These are phyloP conservation scores for Calonectria naviculata DNA, from an alignment of 2,329 filamentous ascomycete genomes.

Conservation along the genomic window DNA sequence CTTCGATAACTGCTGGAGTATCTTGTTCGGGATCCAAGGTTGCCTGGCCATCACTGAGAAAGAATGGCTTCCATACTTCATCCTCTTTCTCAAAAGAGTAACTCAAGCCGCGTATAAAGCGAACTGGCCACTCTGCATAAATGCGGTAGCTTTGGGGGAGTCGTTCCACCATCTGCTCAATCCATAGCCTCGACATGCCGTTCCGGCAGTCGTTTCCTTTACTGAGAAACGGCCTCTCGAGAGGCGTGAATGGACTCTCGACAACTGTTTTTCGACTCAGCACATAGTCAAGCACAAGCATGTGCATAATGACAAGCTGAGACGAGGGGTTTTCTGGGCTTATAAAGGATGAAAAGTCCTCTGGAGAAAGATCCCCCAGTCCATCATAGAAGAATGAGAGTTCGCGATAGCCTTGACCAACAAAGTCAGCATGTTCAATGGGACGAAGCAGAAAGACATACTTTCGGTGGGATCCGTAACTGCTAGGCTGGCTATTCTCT, in stretches of 20 bases:
- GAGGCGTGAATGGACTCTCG: neutral
- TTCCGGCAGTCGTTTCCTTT: conserved; percentile 36
- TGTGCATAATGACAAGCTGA: conserved; percentile 51
- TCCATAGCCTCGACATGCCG: conserved; percentile 51
- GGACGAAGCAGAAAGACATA: conserved; percentile 24
- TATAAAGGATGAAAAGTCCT: conserved; percentile 47
- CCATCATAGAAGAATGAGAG: conserved; percentile 43
- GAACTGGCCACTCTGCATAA: conserved; percentile 48
- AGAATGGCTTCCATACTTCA: conserved; percentile 37
- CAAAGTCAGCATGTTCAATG: conserved; percentile 9
- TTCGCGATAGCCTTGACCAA: conserved; percentile 35
- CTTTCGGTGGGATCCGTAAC: conserved; percentile 42
- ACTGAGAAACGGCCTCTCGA: neutral
- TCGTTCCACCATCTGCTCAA: conserved; percentile 45
- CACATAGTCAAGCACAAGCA: conserved; percentile 47
- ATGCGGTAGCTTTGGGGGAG: conserved; percentile 43
- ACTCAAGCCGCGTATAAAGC: conserved; percentile 34
- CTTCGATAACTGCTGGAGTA: neutral
- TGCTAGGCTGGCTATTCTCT: conserved; percentile 41
- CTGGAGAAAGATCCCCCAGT: conserved; percentile 38
- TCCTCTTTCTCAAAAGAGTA: conserved; percentile 35
- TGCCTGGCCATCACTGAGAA: conserved; percentile 27
- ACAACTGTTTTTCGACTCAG: conserved; percentile 37
- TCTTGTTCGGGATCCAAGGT: conserved; percentile 9
- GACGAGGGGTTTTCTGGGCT: conserved; percentile 43